Percentiles rank a stretch among this genome's conserved stretches.
Conservation (phyloP, 371 early-diverging fungal genomes). For the Dinochytrium kinnereticum region DNA sequence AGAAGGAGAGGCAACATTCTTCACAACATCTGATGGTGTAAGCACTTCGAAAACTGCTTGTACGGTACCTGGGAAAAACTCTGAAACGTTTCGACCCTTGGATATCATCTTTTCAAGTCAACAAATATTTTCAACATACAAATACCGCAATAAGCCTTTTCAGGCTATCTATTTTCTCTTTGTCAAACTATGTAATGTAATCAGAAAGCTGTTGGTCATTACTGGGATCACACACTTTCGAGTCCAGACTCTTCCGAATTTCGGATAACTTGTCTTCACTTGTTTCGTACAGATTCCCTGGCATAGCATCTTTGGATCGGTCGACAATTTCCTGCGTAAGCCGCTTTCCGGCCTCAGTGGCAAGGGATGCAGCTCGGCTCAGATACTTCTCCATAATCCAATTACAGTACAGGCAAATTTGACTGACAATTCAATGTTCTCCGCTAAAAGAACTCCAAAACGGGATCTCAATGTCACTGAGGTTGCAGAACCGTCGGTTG, state of each 20-base stretch:
- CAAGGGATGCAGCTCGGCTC: conserved; percentile 70
- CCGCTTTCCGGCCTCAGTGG: conserved; percentile 82
- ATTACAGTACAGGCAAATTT: neutral
- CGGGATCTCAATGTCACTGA: neutral
- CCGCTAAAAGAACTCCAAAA: neutral
- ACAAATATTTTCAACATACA: neutral
- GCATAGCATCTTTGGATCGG: conserved; percentile 81
- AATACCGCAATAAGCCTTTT: conserved; percentile 88
- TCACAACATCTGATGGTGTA: conserved; percentile 76
- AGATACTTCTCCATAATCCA: conserved; percentile 34
- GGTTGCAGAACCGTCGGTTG: neutral
- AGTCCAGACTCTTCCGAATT: conserved; percentile 76
- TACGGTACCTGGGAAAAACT: conserved; percentile 77
- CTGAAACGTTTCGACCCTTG: conserved; percentile 89
- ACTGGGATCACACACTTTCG: conserved; percentile 54
- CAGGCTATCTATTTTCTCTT: conserved; percentile 90
- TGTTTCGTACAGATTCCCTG: conserved; percentile 84
- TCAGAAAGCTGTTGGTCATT: neutral
- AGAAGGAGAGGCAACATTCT: conserved; percentile 91
- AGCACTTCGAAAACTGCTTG: neutral
- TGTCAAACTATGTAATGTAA: conserved; percentile 61
- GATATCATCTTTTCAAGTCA: conserved; percentile 75
- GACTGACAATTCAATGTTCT: neutral
- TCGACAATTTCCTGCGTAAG: conserved; percentile 85
- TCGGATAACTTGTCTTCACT: conserved; percentile 82